Evolutionary conservation across 345 rosid species (phyloP).

Genomic region (Populus ilicifolia): DNA sequence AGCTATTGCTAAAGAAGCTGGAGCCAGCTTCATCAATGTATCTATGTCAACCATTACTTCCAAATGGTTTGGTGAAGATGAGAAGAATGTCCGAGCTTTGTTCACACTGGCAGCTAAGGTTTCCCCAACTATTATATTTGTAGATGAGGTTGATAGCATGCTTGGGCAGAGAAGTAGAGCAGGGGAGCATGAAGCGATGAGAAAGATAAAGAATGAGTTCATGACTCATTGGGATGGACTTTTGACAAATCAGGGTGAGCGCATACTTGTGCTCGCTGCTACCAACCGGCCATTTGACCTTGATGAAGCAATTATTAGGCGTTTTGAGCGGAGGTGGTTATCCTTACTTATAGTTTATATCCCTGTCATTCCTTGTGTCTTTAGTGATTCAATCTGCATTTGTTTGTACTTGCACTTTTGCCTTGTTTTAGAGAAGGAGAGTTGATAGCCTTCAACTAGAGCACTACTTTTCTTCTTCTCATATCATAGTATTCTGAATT

Average conservation of each 20-base stretch:
- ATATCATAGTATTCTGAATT: neutral
- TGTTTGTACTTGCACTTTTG: neutral
- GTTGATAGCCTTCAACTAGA: too few relatives aligned
- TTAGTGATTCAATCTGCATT: neutral
- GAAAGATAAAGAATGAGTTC: constrained; percentile 78
- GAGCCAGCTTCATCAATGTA: constrained; percentile 93
- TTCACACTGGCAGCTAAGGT: constrained; percentile 89
- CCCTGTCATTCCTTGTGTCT: neutral
- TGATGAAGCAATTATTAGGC: constrained; percentile 89
- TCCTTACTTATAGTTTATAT: neutral
- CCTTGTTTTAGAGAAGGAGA: neutral
- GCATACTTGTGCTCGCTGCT: constrained; percentile 91
- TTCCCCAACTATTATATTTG: constrained; percentile 85
- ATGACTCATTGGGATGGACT: constrained; percentile 97
- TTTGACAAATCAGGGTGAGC: constrained; percentile 65
- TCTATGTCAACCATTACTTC: constrained; percentile 96
- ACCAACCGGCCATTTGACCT: constrained; percentile 96
- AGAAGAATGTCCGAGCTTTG: constrained; percentile 90
- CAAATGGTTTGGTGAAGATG: constrained; percentile 99
- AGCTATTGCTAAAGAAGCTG: constrained; percentile 92
- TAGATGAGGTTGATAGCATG: constrained; percentile 98
- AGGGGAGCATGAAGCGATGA: constrained; percentile 95
- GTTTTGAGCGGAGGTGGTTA: constrained; percentile 85
- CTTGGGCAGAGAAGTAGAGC: constrained; percentile 86
- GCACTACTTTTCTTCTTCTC: neutral